Evolutionary conservation across 106 monocot species (phyloP).

Genomic region (Allium cepa): DNA sequence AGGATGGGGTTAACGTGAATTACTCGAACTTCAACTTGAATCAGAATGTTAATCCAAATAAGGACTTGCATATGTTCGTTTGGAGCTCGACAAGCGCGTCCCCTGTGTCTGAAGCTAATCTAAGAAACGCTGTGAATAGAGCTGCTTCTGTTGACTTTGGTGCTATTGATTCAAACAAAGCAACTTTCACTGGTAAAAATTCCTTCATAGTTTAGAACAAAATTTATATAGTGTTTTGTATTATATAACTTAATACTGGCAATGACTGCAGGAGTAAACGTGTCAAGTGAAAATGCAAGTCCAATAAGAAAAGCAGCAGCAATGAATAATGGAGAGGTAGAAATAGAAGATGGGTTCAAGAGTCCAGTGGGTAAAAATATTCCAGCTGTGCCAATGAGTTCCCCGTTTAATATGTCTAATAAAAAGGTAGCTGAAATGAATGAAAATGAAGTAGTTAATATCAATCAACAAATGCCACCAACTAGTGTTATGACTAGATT

Average conservation of each 20-base stretch:
- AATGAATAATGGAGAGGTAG: constrained; percentile 11
- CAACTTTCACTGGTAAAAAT: constrained; percentile 27
- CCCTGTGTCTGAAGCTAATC: constrained; percentile 58
- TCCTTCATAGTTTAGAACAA: neutral
- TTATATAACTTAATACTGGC: neutral
- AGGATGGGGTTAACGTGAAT: neutral
- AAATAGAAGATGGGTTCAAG: constrained; percentile 50
- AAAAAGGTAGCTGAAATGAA: constrained; percentile 4
- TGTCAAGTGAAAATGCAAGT: constrained; percentile 24
- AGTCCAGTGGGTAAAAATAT: constrained; percentile 1
- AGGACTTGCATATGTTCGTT: constrained; percentile 76
- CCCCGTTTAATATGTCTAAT: constrained; percentile 27
- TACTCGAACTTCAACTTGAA: constrained; percentile 2
- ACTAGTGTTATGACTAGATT: constrained; percentile 77
- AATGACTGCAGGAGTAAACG: constrained; percentile 3
- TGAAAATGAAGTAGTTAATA: constrained; percentile 7
- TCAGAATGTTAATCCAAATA: constrained; percentile 17
- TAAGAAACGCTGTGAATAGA: constrained; percentile 41
- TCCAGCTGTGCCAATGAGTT: constrained; percentile 15
- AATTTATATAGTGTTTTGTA: neutral
- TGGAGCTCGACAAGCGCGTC: constrained; percentile 73
- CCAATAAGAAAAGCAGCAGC: constrained; percentile 23
- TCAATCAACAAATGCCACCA: constrained; percentile 57
- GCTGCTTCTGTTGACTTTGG: constrained; percentile 50
- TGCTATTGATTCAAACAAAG: constrained; percentile 13